phyloP scores from a whole-genome alignment of 306 rosid genomes.

The Gastrolobium bilobum region DNA sequence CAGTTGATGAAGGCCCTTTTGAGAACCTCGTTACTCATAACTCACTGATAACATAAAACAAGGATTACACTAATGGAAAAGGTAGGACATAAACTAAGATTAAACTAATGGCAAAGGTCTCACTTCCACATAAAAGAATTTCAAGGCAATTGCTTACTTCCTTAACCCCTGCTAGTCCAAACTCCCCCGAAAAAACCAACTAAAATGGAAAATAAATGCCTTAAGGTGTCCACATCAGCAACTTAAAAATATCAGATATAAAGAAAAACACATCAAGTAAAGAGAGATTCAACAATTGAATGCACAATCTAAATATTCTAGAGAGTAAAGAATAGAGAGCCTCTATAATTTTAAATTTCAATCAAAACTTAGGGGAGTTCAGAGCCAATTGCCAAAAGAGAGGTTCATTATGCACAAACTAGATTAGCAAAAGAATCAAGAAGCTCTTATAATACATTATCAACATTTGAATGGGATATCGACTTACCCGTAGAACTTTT shows the following conservation, averaged over 20 bases:
- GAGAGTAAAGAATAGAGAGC: slow-evolving; percentile 1
- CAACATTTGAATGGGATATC: slow-evolving; percentile 28
- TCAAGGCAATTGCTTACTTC: slow-evolving; percentile 2
- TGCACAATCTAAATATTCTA: slow-evolving; percentile 1
- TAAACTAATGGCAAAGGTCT: slow-evolving; percentile 19
- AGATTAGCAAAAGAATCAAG: slow-evolving; percentile 35
- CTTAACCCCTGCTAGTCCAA: neutral
- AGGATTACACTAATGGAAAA: slow-evolving; percentile 1
- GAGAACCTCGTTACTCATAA: slow-evolving; percentile 30
- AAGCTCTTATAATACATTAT: slow-evolving; percentile 33
- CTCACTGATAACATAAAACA: neutral
- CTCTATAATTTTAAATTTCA: slow-evolving; percentile 8
- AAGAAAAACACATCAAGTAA: neutral
- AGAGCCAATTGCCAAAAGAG: slow-evolving; percentile 13
- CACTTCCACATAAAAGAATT: neutral
- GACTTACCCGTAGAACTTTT: slow-evolving; percentile 70
- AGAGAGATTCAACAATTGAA: slow-evolving; percentile 14
- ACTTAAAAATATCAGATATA: slow-evolving; percentile 25
- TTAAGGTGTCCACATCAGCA: slow-evolving; percentile 24
- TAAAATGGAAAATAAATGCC: slow-evolving; percentile 2
- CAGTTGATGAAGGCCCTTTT: slow-evolving; percentile 7
- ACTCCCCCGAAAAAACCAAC: slow-evolving; percentile 10
- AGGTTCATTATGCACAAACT: slow-evolving; percentile 13
- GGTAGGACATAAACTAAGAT: neutral
- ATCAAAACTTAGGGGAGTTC: slow-evolving; percentile 15